phyloP scores from a whole-genome alignment of 768 basidiomycete species.

The Macrolepiota dolichaula region DNA sequence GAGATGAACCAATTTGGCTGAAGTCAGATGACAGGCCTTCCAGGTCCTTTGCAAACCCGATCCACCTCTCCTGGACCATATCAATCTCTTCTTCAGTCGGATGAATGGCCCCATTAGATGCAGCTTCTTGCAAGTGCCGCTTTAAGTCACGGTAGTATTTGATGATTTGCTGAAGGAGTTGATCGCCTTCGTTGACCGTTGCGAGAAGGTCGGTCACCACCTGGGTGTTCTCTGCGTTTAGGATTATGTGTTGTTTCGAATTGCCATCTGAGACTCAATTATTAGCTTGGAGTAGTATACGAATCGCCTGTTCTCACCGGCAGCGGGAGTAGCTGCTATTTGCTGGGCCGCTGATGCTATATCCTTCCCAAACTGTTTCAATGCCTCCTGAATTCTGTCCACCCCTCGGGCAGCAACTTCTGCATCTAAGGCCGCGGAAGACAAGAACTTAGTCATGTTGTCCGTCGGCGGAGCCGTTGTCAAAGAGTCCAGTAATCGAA shows the following conservation, averaged over 20 bases:
- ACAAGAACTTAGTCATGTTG: too few species aligned
- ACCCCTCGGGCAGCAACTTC: background rate
- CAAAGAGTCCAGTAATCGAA: background rate
- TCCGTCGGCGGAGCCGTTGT: background rate
- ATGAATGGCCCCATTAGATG: background rate
- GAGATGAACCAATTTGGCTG: background rate
- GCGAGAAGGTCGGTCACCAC: background rate
- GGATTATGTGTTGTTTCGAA: background rate
- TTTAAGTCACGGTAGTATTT: background rate
- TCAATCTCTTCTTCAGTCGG: background rate
- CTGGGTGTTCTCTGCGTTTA: background rate
- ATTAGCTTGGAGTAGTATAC: background rate
- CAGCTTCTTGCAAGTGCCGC: background rate
- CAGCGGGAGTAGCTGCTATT: background rate
- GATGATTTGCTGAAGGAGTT: background rate
- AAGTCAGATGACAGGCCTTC: background rate
- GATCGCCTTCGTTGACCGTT: background rate
- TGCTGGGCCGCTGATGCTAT: background rate
- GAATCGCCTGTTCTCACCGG: background rate
- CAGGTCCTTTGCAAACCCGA: background rate
- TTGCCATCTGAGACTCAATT: background rate
- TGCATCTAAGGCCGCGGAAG: background rate
- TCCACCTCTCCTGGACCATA: too few species aligned
- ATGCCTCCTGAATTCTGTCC: background rate
- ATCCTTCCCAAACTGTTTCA: background rate